Percentiles rank a stretch among this genome's conserved stretches.
Conservation (phyloP, 805 yeast genomes). For the Ogataea philodendri region DNA sequence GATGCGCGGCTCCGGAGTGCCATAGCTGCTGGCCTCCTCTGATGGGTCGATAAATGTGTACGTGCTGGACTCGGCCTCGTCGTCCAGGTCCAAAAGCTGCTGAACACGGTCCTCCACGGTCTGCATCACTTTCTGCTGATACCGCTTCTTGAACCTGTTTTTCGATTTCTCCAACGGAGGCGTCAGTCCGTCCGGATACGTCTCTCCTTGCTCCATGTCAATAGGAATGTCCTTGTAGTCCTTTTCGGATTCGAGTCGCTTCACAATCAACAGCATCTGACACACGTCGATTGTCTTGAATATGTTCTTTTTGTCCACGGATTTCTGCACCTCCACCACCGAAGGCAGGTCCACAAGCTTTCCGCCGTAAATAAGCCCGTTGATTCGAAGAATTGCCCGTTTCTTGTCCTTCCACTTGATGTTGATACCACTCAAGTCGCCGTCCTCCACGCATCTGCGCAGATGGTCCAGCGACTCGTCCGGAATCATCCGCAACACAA, state of each 20-base stretch:
- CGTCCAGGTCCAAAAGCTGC: constrained; percentile 70
- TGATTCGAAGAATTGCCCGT: constrained; percentile 74
- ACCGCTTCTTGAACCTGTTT: constrained; percentile 67
- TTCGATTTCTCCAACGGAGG: constrained; percentile 76
- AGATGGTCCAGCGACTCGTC: constrained; percentile 72
- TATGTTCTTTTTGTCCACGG: constrained; percentile 84
- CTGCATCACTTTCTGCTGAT: constrained; percentile 69
- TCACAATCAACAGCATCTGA: constrained; percentile 79
- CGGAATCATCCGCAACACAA: constrained; percentile 68
- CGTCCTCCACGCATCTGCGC: constrained; percentile 68
- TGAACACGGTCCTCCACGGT: constrained; percentile 78
- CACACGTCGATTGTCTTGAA: constrained; percentile 83
- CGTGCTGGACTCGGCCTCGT: constrained; percentile 75
- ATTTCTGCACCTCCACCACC: constrained; percentile 79
- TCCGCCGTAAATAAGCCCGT: constrained; percentile 72
- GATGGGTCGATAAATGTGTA: constrained; percentile 69
- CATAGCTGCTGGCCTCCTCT: constrained; percentile 35
- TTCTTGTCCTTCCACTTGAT: constrained; percentile 82
- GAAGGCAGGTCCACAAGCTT: constrained; percentile 89
- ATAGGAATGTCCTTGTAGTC: constrained; percentile 45
- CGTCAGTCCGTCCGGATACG: constrained; percentile 74
- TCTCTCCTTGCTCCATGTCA: constrained; percentile 41
- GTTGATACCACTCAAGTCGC: constrained; percentile 68
- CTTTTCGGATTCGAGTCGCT: constrained; percentile 42
- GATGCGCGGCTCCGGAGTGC: constrained; percentile 23